Evolutionary conservation across 768 basidiomycete species (phyloP), one percentile per base, ranked within the genome.

Genomic region (Lentinula edodes): DNA sequence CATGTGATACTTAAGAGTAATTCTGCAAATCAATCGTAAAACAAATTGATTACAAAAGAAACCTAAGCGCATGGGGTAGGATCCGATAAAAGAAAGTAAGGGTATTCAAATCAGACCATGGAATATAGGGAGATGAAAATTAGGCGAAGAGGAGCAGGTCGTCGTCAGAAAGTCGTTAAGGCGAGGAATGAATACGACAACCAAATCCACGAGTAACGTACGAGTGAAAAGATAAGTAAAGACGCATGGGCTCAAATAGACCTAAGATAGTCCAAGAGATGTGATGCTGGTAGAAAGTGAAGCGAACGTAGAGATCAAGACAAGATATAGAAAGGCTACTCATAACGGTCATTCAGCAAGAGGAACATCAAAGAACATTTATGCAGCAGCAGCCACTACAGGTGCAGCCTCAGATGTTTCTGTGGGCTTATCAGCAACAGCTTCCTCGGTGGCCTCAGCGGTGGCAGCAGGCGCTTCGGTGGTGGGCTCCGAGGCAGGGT

Each of bases 381-480:
- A 95, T 79, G 92, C 91, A 42, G 92, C 78, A 53, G 92, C 91
- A 62, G 89, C 85, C 62, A 93, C 89, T 62, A 87, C 84, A 55
- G 89, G 84, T 41, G 86, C 72, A 51, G 82, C 80, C 52, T 81
- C 79, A 41, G 87, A 79, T 36, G 80, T 68, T 55, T 75, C 72
- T 8, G 70, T 60, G n/a, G 67, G 62, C 66, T 74, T 72, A 41
- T 72, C 74, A 35, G 69, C 61, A 9, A 70, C 67, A 16, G 71
- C 64, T 35, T 61, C 72, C 41, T 35, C 57, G 32, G 36, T 42
- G 72, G 68, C 69, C 67, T 78, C 80, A 10, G 66, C 57, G 23
- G 67, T 60, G 4, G 75, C 67, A 48, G 73, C 70, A 42, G 73
- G 61, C 5, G 74, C 66, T 45, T 70, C 71, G 28, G 74, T 72